Conservation (phyloP, 768 basidiomycete species). For the Macrolepiota dolichaula region DNA sequence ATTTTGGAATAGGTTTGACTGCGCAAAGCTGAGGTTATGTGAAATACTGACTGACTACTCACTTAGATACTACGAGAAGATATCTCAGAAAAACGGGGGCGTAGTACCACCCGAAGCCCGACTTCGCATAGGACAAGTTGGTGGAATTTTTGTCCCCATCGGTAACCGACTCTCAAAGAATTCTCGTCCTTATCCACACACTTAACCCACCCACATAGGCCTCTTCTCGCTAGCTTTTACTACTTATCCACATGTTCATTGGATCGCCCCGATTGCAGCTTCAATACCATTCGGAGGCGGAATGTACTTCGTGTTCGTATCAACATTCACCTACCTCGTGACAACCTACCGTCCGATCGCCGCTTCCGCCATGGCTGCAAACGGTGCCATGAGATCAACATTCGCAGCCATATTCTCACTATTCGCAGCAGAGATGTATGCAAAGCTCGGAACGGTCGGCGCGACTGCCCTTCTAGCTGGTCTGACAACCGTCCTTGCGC, state of each 20-base stretch:
- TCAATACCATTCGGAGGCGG: constrained; percentile 64
- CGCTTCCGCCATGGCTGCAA: constrained; percentile 66
- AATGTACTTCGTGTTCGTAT: constrained; percentile 66
- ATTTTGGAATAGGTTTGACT: constrained; percentile 50
- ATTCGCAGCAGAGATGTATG: constrained; percentile 68
- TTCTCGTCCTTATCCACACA: constrained; percentile 27
- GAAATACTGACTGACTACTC: neutral
- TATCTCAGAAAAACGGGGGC: constrained; percentile 36
- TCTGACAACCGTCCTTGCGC: constrained; percentile 58
- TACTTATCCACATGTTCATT: constrained; percentile 45
- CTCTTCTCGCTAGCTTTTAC: constrained; percentile 64
- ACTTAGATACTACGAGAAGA: constrained; percentile 32
- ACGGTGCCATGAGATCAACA: constrained; percentile 56
- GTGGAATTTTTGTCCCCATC: constrained; percentile 63
- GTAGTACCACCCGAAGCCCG: constrained; percentile 62
- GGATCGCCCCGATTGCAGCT: constrained; percentile 65
- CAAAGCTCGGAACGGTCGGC: constrained; percentile 63
- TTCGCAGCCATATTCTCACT: constrained; percentile 63
- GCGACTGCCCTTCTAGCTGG: constrained; percentile 70
- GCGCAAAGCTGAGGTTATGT: neutral
- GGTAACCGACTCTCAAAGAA: constrained; percentile 43
- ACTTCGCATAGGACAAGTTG: constrained; percentile 63
- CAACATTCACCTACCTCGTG: constrained; percentile 69
- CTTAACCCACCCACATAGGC: constrained; percentile 24
- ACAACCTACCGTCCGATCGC: constrained; percentile 65